Evolutionary conservation across 1,284 basidiomycete genomes (phyloP).

Genomic region (Ustilago sp.): DNA sequence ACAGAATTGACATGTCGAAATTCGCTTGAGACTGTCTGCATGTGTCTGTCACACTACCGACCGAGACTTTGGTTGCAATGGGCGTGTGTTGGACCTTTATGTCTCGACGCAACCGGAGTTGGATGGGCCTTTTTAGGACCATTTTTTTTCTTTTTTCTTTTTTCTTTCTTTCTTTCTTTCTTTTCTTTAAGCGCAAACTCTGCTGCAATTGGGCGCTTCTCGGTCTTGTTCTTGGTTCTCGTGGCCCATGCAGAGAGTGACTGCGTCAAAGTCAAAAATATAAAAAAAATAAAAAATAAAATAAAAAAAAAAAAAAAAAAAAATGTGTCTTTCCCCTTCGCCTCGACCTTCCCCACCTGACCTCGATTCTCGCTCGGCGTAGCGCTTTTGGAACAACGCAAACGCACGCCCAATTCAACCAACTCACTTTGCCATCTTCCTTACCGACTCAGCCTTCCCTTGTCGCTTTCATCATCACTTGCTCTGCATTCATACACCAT

Average conservation of each 20-base stretch:
- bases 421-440: background rate
- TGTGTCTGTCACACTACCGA: too few species aligned
- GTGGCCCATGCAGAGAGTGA: slow-evolving; percentile 6
- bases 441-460: too few species aligned
- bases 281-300: too few species aligned
- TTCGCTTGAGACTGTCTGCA: too few species aligned
- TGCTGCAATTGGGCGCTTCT: slow-evolving; percentile 1
- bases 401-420: background rate
- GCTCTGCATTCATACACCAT: too few species aligned
- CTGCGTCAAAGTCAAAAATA: background rate
- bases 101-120: too few species aligned
- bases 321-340: background rate
- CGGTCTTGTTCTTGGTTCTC: background rate
- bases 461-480: background rate
- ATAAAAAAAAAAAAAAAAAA: too few species aligned
- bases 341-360: slow-evolving; percentile 1
- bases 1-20: too few species aligned
- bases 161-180: background rate
- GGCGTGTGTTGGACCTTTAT: too few species aligned
- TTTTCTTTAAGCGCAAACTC: background rate
- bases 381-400: background rate
- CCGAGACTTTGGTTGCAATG: too few species aligned
- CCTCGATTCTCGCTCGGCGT: background rate
- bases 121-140: too few species aligned
- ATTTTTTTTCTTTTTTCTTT: too few species aligned